phyloP scores from a whole-genome alignment of 1,284 basidiomycete genomes.

The Ustilago esculenta region DNA sequence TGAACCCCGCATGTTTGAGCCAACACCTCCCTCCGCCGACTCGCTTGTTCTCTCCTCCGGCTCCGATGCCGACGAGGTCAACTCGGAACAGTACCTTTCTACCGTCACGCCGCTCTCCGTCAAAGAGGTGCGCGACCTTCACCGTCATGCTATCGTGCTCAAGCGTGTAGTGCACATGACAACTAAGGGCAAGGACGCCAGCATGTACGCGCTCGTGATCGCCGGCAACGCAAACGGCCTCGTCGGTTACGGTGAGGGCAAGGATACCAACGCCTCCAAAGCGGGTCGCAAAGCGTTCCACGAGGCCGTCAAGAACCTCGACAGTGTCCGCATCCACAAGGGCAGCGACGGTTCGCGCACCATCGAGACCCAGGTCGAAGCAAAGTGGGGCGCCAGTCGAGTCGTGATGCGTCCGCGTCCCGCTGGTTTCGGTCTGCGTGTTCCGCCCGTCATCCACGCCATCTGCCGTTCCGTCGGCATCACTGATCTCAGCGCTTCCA shows the following conservation, averaged over 20 bases:
- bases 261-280: slow-evolving; percentile 73
- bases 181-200: slow-evolving; percentile 82
- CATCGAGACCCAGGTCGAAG: slow-evolving; percentile 81
- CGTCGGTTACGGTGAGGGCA: slow-evolving; percentile 88
- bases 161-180: slow-evolving; percentile 80
- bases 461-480: slow-evolving; percentile 91
- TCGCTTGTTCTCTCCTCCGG: slow-evolving; percentile 51
- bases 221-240: slow-evolving; percentile 85
- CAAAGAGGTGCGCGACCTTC: slow-evolving; percentile 57
- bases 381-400: slow-evolving; percentile 85
- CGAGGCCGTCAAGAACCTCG: slow-evolving; percentile 84
- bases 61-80: slow-evolving; percentile 54
- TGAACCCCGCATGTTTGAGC: slow-evolving; percentile 54
- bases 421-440: slow-evolving; percentile 85
- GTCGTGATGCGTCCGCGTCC: slow-evolving; percentile 87
- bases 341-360: slow-evolving; percentile 72
- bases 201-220: slow-evolving; percentile 77
- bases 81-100: slow-evolving; percentile 57
- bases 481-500: slow-evolving; percentile 91
- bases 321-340: slow-evolving; percentile 74
- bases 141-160: slow-evolving; percentile 61
- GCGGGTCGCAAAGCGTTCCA: slow-evolving; percentile 77
- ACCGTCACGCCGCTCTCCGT: slow-evolving; percentile 61
- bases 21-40: slow-evolving; percentile 52
- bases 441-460: slow-evolving; percentile 85